These are phyloP conservation scores for Penicillium sp. DNA, from an alignment of 2,329 filamentous ascomycete species.

Conservation along the genomic window DNA sequence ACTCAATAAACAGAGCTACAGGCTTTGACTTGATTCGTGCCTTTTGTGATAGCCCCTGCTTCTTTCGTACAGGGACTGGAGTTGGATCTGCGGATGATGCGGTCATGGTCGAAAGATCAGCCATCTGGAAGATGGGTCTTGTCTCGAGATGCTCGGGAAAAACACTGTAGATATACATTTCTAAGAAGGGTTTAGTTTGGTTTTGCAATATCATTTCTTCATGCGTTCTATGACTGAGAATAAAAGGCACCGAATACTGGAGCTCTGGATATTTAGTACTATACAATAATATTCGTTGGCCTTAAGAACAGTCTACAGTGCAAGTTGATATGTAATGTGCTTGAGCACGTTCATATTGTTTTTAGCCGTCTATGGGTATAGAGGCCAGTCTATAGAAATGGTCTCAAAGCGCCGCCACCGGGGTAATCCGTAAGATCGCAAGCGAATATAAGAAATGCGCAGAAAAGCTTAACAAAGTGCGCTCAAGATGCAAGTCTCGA, in stretches of 20 bases:
- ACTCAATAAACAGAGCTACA: conserved; percentile 53
- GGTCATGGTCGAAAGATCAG: not conserved
- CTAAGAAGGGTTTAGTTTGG: conserved; percentile 27
- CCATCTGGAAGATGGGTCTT: conserved; percentile 2
- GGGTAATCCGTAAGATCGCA: conserved; percentile 19
- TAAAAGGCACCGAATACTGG: not conserved
- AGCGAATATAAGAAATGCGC: conserved; percentile 6
- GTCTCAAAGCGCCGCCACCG: conserved; percentile 16
- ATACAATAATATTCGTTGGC: not conserved
- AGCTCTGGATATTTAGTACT: not conserved
- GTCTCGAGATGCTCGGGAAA: conserved; percentile 15
- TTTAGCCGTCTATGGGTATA: conserved; percentile 10
- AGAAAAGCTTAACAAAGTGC: conserved; percentile 1
- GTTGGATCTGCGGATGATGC: conserved; percentile 5
- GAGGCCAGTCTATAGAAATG: conserved; percentile 16
- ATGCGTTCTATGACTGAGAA: not conserved
- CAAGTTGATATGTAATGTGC: not conserved
- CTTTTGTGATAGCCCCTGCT: conserved; percentile 9
- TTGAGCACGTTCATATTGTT: conserved; percentile 1
- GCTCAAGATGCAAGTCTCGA: conserved; percentile 9
- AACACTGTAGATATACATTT: conserved; percentile 38
- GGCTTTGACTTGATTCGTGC: conserved; percentile 7
- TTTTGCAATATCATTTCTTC: conserved; percentile 22
- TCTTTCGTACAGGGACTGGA: conserved; percentile 6
- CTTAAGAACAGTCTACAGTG: not conserved